Evolutionary conservation across 306 rosid genomes (phyloP).

Genomic region (Rubus parviflorus): DNA sequence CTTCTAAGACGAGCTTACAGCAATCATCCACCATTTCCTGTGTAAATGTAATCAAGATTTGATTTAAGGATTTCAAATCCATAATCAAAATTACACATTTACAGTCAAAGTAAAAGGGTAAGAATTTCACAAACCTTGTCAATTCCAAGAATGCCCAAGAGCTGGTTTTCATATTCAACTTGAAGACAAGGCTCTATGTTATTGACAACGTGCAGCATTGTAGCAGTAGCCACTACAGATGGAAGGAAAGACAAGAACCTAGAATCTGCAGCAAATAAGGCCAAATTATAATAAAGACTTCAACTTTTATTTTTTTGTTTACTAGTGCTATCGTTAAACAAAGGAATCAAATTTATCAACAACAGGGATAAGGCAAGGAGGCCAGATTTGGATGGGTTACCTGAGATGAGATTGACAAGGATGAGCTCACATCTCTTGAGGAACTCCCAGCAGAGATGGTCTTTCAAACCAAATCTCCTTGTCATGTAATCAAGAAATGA

Average conservation of each 20-base stretch:
- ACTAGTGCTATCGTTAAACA: not conserved
- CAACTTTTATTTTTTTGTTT: not conserved
- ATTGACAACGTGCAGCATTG: constrained; percentile 66
- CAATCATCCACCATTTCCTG: constrained; percentile 78
- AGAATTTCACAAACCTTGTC: constrained; percentile 49
- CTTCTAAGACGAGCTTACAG: constrained; percentile 46
- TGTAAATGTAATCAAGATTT: not conserved
- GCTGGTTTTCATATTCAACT: constrained; percentile 53
- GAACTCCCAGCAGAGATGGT: constrained; percentile 62
- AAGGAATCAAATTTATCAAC: not conserved
- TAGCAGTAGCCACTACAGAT: constrained; percentile 74
- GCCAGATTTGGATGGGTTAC: constrained; percentile 31
- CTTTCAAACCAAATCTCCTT: constrained; percentile 64
- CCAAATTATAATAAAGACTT: not conserved
- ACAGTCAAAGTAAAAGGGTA: not conserved
- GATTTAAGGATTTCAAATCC: not conserved
- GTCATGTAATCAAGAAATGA: constrained; percentile 70
- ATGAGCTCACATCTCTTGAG: constrained; percentile 52
- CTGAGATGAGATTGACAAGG: constrained; percentile 56
- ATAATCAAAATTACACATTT: not conserved
- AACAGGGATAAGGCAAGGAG: not conserved
- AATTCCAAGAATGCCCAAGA: constrained; percentile 61
- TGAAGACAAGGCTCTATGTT: constrained; percentile 59
- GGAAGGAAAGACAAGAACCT: constrained; percentile 69
- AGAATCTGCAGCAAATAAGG: constrained; percentile 49